These are phyloP conservation scores for Ogataea trehalophila DNA, from an alignment of 805 yeast species.

Conservation along the genomic window DNA sequence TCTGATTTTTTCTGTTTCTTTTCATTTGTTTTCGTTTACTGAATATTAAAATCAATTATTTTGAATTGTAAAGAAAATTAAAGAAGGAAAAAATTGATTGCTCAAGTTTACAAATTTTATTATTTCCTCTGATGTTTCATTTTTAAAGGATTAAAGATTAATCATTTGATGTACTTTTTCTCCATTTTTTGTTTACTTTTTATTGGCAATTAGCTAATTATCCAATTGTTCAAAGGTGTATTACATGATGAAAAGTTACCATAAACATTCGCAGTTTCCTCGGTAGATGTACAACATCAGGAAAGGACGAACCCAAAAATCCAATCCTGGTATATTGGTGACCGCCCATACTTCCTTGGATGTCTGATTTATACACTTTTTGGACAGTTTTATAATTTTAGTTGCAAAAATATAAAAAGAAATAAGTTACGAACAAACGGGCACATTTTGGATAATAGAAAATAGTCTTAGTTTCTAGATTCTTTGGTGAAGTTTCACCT, in stretches of 20 bases:
- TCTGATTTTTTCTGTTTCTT: conserved; percentile 42
- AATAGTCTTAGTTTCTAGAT: background rate
- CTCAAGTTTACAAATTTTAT: too few relatives aligned
- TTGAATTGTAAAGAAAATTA: too few relatives aligned
- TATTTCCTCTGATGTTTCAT: background rate
- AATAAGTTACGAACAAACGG: background rate
- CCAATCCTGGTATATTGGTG: conserved; percentile 66
- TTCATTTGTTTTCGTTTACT: background rate
- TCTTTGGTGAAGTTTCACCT: conserved; percentile 1
- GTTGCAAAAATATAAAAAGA: background rate
- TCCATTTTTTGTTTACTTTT: conserved; percentile 3
- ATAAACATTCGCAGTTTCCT: conserved; percentile 93
- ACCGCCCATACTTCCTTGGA: conserved; percentile 90
- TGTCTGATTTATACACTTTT: conserved; percentile 56
- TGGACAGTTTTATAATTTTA: too few relatives aligned
- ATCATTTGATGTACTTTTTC: conserved; percentile 5
- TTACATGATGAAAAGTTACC: conserved; percentile 70
- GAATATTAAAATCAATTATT: too few relatives aligned
- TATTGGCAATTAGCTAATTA: background rate
- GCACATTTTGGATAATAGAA: background rate
- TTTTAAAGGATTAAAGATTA: conserved; percentile 3
- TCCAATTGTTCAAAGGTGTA: conserved; percentile 1
- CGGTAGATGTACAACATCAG: conserved; percentile 74
- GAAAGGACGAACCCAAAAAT: conserved; percentile 55
- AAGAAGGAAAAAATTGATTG: too few relatives aligned